These are phyloP conservation scores for Suillus weaverae DNA, from an alignment of 768 basidiomycete genomes.

Conservation along the genomic window DNA sequence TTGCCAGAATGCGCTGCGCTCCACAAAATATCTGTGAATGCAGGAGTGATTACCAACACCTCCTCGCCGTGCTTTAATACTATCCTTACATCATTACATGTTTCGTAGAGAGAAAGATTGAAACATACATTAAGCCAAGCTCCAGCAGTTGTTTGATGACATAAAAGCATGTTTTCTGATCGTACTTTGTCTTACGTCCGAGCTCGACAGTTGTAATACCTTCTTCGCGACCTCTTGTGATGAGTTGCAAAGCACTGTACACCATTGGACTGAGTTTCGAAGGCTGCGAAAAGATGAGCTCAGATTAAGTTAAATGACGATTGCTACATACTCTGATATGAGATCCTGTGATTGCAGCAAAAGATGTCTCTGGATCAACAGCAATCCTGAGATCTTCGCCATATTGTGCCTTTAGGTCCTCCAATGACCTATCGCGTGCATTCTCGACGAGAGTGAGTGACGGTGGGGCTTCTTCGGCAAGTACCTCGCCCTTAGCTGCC, in stretches of 20 bases:
- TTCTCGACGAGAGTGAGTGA: constrained; percentile 56
- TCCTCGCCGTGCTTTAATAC: constrained; percentile 74
- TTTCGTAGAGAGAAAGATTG: background rate
- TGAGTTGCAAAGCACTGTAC: constrained; percentile 78
- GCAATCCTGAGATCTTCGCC: constrained; percentile 71
- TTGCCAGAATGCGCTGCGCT: constrained; percentile 73
- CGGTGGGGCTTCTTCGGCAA: constrained; percentile 41
- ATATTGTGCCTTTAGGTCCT: constrained; percentile 55
- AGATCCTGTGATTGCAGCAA: constrained; percentile 80
- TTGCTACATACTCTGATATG: constrained; percentile 67
- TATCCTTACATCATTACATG: constrained; percentile 26
- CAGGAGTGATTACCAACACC: constrained; percentile 76
- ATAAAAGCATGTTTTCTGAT: constrained; percentile 90
- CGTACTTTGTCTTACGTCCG: constrained; percentile 76
- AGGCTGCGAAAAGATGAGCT: constrained; percentile 44
- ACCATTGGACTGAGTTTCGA: constrained; percentile 83
- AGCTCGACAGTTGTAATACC: constrained; percentile 80
- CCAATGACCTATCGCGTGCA: constrained; percentile 53
- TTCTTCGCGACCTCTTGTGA: constrained; percentile 76
- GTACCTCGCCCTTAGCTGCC: constrained; percentile 53
- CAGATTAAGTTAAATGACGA: constrained; percentile 8
- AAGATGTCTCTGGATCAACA: constrained; percentile 70
- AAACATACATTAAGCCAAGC: constrained; percentile 68
- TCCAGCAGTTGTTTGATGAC: constrained; percentile 74
- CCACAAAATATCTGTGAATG: constrained; percentile 84